Evolutionary conservation across 345 rosid species (phyloP).

Genomic region (Gossypium australe): DNA sequence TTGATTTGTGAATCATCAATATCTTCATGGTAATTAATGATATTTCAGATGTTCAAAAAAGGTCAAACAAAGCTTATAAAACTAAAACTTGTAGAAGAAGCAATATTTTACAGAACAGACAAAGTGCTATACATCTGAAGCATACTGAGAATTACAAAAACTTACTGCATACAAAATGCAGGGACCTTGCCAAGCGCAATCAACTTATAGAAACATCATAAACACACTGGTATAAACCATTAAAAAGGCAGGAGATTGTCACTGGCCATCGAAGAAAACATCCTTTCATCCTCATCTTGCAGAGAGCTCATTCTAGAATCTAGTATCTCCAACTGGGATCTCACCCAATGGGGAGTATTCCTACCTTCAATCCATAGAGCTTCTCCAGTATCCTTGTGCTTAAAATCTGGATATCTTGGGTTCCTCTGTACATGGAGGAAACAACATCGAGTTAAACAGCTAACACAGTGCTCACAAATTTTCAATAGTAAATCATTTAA

Average conservation of each 20-base stretch:
- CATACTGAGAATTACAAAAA: neutral
- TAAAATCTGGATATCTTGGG: slow-evolving; percentile 66
- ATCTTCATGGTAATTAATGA: slow-evolving; percentile 2
- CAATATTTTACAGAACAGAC: neutral
- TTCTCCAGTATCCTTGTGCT: slow-evolving; percentile 74
- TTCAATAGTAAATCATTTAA: neutral
- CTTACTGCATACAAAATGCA: neutral
- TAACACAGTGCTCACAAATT: neutral
- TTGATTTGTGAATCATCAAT: neutral
- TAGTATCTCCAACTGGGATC: slow-evolving; percentile 43
- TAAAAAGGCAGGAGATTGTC: slow-evolving; percentile 31
- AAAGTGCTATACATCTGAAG: neutral
- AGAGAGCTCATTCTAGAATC: slow-evolving; percentile 42
- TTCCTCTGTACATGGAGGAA: slow-evolving; percentile 37
- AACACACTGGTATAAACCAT: neutral
- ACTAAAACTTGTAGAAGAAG: neutral
- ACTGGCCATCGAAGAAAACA: slow-evolving; percentile 22
- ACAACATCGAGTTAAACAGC: neutral
- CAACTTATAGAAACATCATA: neutral
- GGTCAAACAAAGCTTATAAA: neutral
- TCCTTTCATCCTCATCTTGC: slow-evolving; percentile 25
- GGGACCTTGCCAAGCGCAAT: neutral
- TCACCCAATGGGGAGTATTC: slow-evolving; percentile 57
- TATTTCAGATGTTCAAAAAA: neutral
- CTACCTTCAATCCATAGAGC: slow-evolving; percentile 61